Evolutionary conservation across 495 filamentous ascomycete species (phyloP).

Genomic region (Penicillium pancosmium): DNA sequence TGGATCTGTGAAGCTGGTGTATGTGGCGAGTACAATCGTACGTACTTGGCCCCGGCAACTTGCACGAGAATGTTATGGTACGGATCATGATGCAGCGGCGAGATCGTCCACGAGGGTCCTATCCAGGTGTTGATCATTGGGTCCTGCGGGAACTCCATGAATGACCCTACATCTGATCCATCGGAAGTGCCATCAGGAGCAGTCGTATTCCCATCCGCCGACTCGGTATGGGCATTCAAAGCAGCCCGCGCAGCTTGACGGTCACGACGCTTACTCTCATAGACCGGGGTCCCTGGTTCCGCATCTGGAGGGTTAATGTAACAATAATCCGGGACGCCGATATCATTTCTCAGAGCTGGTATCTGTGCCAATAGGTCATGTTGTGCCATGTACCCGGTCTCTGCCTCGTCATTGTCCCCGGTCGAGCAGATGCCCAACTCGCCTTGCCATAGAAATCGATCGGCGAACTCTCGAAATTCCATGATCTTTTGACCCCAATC

Average conservation of each 20-base stretch:
- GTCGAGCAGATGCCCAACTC: slow-evolving; percentile 11
- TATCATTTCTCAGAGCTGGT: slow-evolving; percentile 73
- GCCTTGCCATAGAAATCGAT: slow-evolving; percentile 53
- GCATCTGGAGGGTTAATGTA: slow-evolving; percentile 63
- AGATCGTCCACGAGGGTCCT: slow-evolving; percentile 84
- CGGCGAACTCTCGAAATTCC: slow-evolving; percentile 71
- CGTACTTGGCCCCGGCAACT: slow-evolving; percentile 88
- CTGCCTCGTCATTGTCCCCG: slow-evolving; percentile 18
- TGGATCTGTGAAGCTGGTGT: slow-evolving; percentile 61
- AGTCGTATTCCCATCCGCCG: not conserved
- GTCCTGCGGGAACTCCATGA: slow-evolving; percentile 28
- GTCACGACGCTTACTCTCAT: slow-evolving; percentile 46
- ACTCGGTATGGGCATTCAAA: not conserved
- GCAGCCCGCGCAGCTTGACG: slow-evolving; percentile 22
- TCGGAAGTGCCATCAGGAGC: not conserved
- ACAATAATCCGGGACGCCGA: slow-evolving; percentile 82
- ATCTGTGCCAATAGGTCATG: slow-evolving; percentile 86
- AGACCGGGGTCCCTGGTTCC: slow-evolving; percentile 51
- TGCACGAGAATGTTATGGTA: slow-evolving; percentile 93
- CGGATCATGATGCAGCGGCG: slow-evolving; percentile 89
- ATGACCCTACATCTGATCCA: slow-evolving; percentile 13
- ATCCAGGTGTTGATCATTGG: slow-evolving; percentile 85
- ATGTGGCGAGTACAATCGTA: slow-evolving; percentile 78
- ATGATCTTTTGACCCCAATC: slow-evolving; percentile 87
- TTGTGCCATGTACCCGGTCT: slow-evolving; percentile 83